Percentiles rank a stretch among this genome's conserved stretches.
phyloP scores from a whole-genome alignment of 805 yeast species.

The Saccharomycopsis fibuligera region DNA sequence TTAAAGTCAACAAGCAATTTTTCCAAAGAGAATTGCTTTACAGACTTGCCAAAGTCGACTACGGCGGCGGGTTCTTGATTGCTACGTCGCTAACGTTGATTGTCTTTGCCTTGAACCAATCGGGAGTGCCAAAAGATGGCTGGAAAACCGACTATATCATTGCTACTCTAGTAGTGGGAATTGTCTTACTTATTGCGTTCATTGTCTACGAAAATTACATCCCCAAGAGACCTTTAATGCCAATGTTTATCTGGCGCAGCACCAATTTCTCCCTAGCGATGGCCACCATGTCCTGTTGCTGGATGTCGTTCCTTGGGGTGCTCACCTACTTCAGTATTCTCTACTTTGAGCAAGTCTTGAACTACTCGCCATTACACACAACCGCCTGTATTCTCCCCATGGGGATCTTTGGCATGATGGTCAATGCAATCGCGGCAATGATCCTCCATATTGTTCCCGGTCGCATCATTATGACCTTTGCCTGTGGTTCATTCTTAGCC shows the following conservation, averaged over 20 bases:
- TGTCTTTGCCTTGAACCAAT: conserved; percentile 40
- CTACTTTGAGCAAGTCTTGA: conserved; percentile 37
- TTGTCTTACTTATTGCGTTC: conserved; percentile 29
- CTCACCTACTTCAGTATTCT: conserved; percentile 35
- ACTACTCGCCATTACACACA: conserved; percentile 35
- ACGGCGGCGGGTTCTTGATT: conserved; percentile 38
- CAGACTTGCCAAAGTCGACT: conserved; percentile 29
- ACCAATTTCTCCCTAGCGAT: conserved; percentile 35
- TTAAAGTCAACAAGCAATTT: background rate
- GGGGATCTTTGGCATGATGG: conserved; percentile 36
- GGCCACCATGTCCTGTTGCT: conserved; percentile 32
- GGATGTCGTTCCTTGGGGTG: conserved; percentile 39
- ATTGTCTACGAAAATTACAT: conserved; percentile 34
- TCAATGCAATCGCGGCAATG: conserved; percentile 41
- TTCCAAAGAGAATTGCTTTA: conserved; percentile 7
- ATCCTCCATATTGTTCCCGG: conserved; percentile 42
- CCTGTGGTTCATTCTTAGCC: conserved; percentile 31
- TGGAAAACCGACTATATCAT: conserved; percentile 44
- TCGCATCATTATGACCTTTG: conserved; percentile 30
- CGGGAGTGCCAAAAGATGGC: conserved; percentile 33
- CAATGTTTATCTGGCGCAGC: conserved; percentile 37
- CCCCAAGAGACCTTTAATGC: conserved; percentile 41
- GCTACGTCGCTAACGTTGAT: conserved; percentile 35
- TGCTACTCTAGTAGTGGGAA: conserved; percentile 36
- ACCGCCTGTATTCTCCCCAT: conserved; percentile 40